Conservation (phyloP, 768 basidiomycete genomes). For the Amanita pallidorosea region DNA sequence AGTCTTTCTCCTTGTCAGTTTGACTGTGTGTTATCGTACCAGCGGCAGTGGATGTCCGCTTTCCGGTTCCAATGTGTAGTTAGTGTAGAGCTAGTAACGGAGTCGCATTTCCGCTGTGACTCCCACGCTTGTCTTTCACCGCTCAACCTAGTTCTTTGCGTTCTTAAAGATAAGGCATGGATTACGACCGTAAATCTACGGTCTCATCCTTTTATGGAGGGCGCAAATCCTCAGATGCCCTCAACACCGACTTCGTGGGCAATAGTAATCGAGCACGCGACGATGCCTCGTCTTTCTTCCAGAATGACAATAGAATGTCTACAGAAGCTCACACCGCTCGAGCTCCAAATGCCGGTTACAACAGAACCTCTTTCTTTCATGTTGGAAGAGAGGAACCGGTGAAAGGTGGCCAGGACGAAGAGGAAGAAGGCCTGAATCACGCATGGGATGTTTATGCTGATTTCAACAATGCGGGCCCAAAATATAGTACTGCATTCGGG, state of each 20-base stretch:
- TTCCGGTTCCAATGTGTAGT: constrained; percentile 1
- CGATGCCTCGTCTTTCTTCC: constrained; percentile 67
- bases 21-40: neutral
- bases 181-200: constrained; percentile 67
- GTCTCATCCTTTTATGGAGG: constrained; percentile 75
- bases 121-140: too few relatives aligned
- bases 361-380: constrained; percentile 55
- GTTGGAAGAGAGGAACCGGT: constrained; percentile 66
- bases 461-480: constrained; percentile 79
- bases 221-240: constrained; percentile 49
- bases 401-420: constrained; percentile 70
- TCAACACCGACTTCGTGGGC: constrained; percentile 42
- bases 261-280: constrained; percentile 33
- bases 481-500: constrained; percentile 58
- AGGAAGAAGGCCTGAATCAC: constrained; percentile 30
- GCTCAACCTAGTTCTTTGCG: neutral
- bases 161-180: constrained; percentile 31
- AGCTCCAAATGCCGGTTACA: constrained; percentile 51
- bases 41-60: neutral
- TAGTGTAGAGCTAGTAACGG: neutral
- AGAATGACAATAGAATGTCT: constrained; percentile 31
- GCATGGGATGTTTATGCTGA: constrained; percentile 81
- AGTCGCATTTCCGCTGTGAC: neutral
- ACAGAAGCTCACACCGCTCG: constrained; percentile 30
- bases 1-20: neutral